These are phyloP conservation scores for Xylogone sp. DNA, from an alignment of 2,329 filamentous ascomycete genomes.

Conservation along the genomic window DNA sequence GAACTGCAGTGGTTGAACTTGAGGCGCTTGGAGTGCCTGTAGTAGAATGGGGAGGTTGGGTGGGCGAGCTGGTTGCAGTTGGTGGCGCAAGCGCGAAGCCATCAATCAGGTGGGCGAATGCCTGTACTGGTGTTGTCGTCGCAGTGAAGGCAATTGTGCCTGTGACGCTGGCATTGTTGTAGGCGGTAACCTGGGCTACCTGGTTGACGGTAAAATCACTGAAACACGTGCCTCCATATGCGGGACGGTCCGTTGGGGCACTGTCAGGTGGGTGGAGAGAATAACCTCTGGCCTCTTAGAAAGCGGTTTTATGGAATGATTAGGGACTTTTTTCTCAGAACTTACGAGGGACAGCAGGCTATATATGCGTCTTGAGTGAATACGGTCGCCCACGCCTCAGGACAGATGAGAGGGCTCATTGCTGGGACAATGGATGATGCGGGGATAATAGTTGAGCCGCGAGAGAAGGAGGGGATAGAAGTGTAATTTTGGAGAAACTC, in stretches of 20 bases:
- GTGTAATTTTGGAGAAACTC: slow-evolving; percentile 15
- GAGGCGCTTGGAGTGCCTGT: too few relatives aligned
- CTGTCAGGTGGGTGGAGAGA: slow-evolving; percentile 1
- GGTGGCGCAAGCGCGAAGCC: slow-evolving; percentile 12
- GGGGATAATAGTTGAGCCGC: slow-evolving; percentile 6
- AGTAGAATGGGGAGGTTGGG: background rate
- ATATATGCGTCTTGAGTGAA: slow-evolving; percentile 20
- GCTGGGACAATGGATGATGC: slow-evolving; percentile 14
- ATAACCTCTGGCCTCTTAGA: slow-evolving; percentile 10
- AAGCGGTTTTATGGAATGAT: slow-evolving; percentile 9
- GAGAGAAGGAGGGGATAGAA: background rate
- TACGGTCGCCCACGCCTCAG: slow-evolving; percentile 12
- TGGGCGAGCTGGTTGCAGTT: background rate
- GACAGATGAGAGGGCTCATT: slow-evolving; percentile 18
- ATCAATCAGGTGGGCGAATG: slow-evolving; percentile 18
- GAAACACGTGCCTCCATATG: slow-evolving; percentile 21
- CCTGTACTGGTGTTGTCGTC: slow-evolving; percentile 13
- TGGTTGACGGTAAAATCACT: slow-evolving; percentile 8
- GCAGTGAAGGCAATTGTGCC: slow-evolving; percentile 16
- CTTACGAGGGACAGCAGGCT: slow-evolving; percentile 22
- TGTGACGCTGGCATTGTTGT: slow-evolving; percentile 13
- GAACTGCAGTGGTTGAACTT: too few relatives aligned
- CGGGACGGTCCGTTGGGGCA: slow-evolving; percentile 10
- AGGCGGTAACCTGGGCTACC: slow-evolving; percentile 12
- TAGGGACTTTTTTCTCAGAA: background rate